A percentile compares a stretch with the other conserved stretches of the same genome.
Evolutionary conservation across 192 early-diverging fungal species (phyloP).

Genomic region (Coemansia sp.): DNA sequence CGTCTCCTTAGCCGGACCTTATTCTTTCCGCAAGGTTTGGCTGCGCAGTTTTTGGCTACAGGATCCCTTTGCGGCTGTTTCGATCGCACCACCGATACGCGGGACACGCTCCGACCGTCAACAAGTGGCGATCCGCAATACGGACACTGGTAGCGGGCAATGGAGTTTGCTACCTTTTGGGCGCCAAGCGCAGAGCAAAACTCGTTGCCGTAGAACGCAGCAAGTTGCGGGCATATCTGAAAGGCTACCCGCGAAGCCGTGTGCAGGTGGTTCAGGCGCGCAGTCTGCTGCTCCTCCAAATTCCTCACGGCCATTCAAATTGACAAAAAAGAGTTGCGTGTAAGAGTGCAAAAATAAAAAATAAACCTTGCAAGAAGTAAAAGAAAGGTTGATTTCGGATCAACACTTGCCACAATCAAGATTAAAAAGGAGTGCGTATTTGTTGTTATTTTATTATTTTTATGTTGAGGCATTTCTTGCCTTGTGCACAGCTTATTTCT

Average conservation of each 20-base stretch:
- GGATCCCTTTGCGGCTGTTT: background rate
- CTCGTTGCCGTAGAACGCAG: constrained; percentile 41
- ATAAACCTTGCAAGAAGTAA: background rate
- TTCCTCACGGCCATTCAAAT: constrained; percentile 13
- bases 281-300: constrained; percentile 12
- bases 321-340: background rate
- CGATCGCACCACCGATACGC: constrained; percentile 24
- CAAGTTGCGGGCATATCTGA: constrained; percentile 47
- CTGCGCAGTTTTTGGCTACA: background rate
- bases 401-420: no score
- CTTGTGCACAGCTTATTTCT: no score
- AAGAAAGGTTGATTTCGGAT: no score
- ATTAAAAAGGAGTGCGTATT: no score
- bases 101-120: constrained; percentile 35
- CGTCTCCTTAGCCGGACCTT: background rate
- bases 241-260: constrained; percentile 38
- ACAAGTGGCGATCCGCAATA: constrained; percentile 44
- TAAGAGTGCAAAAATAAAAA: background rate
- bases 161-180: constrained; percentile 17
- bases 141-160: constrained; percentile 32
- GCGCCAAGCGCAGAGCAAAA: constrained; percentile 24
- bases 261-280: constrained; percentile 33
- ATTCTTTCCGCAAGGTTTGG: background rate
- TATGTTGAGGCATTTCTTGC: no score
- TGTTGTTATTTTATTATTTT: no score